phyloP scores from a whole-genome alignment of 345 rosid genomes.

The Lepidium sativum region DNA sequence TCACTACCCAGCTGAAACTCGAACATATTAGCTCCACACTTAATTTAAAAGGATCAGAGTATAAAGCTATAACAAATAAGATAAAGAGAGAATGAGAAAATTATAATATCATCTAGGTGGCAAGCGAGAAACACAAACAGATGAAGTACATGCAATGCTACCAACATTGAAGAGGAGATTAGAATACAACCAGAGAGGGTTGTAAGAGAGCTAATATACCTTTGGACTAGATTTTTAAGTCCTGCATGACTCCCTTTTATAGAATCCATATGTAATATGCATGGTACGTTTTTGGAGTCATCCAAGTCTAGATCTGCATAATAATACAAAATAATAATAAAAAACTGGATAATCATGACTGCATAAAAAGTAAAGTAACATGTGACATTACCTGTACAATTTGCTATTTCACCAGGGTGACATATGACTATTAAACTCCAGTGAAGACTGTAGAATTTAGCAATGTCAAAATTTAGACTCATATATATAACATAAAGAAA shows the following conservation, averaged over 20 bases:
- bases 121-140: not conserved
- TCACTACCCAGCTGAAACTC: not conserved
- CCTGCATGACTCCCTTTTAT: constrained; percentile 95
- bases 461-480: constrained; percentile 2
- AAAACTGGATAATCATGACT: constrained; percentile 6
- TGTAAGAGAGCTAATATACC: constrained; percentile 41
- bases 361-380: not conserved
- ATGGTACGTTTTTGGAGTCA: constrained; percentile 54
- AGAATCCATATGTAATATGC: constrained; percentile 97
- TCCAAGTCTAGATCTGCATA: constrained; percentile 49
- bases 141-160: not conserved
- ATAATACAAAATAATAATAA: not conserved
- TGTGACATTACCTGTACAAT: constrained; percentile 47
- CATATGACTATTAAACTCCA: constrained; percentile 96
- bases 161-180: not conserved
- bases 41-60: not conserved
- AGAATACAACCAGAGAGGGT: not conserved
- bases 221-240: constrained; percentile 84
- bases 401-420: constrained; percentile 82
- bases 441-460: constrained; percentile 59
- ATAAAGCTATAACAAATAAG: not conserved
- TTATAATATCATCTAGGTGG: not conserved
- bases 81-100: not conserved
- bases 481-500: constrained; percentile 7
- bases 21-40: not conserved